phyloP scores from a whole-genome alignment of 148 eudicot genomes.

The Simmondsia chinensis region DNA sequence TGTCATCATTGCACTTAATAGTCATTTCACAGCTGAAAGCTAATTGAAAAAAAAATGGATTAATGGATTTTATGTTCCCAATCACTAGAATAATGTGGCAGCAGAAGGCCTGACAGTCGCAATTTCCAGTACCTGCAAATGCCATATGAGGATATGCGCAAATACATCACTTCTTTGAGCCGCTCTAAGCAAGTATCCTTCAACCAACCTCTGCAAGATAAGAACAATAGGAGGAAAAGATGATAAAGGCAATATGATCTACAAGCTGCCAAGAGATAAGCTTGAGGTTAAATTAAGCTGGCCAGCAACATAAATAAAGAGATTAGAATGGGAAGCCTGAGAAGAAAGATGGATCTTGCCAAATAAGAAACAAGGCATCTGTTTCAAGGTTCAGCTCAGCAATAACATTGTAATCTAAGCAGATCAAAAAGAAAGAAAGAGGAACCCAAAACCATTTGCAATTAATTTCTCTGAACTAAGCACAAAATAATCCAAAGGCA shows the following conservation, averaged over 20 bases:
- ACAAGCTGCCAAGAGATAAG: too few relatives aligned
- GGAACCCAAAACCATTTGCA: too few relatives aligned
- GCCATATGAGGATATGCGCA: constrained; percentile 97
- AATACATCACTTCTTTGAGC: constrained; percentile 90
- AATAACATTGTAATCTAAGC: too few relatives aligned
- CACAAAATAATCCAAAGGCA: too few relatives aligned
- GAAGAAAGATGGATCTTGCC: too few relatives aligned
- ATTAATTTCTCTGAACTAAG: too few relatives aligned
- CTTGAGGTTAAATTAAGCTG: too few relatives aligned
- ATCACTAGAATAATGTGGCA: not conserved
- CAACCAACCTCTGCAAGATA: constrained; percentile 69
- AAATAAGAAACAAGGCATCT: too few relatives aligned
- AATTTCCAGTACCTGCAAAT: constrained; percentile 58
- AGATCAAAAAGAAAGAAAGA: too few relatives aligned
- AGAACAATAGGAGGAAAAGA: not conserved
- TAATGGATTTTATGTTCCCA: not conserved
- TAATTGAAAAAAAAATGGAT: not conserved
- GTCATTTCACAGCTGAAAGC: constrained; percentile 11
- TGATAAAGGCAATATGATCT: constrained; percentile 1
- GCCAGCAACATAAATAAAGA: too few relatives aligned
- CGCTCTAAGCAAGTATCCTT: constrained; percentile 97
- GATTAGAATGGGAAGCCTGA: too few relatives aligned
- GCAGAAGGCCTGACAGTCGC: not conserved
- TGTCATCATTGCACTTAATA: constrained; percentile 21
- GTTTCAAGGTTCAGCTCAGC: too few relatives aligned